Base-by-base conservation (phyloP, 148 eudicot genomes). In the Cornus controversa region DNA sequence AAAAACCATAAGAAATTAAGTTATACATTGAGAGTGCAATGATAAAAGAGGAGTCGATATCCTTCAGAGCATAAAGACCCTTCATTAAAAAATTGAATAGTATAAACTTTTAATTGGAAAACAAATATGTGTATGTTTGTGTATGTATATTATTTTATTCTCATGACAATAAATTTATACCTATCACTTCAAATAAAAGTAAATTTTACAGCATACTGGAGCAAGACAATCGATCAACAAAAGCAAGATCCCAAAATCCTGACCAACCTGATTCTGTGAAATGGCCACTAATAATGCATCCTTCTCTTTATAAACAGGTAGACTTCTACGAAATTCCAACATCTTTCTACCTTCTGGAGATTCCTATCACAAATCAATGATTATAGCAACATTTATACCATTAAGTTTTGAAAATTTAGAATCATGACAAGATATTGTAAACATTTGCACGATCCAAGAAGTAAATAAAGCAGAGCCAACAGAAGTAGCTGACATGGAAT, bases 301-400 rank as follows among this genome's bases (percentile, higher is more conserved):
- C 78, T 91, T 92, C 78, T 96, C 93, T 79, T 93, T 93, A 80
- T 86, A 96, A 60, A 95, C 97, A 73, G 99, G 99, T 68, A 96
- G 98, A 81, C 89, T 85, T 78, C 78, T 86, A 37, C 99, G 98
- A 70, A 93, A 96, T 67, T 91, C 89, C 86, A 88, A 73, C 83
- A 92, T 92, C 86, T 83, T 86, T 83, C 81, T 83, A 29, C 99
- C 99, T 80, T 89, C 98, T 78, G 86, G 77, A 80, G 95, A 93
- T 70, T 90, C 91, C 99, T 96, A 83, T 77, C 72, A 72, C 11
- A 69, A 73, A 81, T 26, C 42, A 63, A 72, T 22, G 24, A 47
- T 24, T 72, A 70, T 77, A 28, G 73, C 64, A 69, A 77, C 70
- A 60, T 58, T 70, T 65, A 58, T 47, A 60, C 62, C 60, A 66